Evolutionary conservation across 768 basidiomycete species (phyloP).

Genomic region (Strobilomyces echinocephalus): DNA sequence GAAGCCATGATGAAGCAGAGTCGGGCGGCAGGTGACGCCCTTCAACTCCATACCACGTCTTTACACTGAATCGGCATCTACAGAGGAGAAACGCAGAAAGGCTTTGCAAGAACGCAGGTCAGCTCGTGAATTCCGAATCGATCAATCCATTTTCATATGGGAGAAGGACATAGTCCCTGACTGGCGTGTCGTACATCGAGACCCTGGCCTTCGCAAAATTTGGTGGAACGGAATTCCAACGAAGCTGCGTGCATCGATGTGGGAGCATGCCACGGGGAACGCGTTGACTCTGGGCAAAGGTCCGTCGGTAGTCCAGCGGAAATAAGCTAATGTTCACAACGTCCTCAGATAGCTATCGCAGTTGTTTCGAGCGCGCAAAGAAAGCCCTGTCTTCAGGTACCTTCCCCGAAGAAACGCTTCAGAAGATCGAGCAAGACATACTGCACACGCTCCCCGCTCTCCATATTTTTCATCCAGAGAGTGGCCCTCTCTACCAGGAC

Average conservation of each 20-base stretch:
- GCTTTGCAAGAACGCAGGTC: constrained; percentile 59
- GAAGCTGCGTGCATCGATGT: constrained; percentile 72
- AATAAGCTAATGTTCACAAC: constrained; percentile 3
- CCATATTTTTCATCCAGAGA: constrained; percentile 73
- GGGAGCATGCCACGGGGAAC: constrained; percentile 86
- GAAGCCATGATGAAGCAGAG: constrained; percentile 84
- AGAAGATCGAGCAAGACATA: constrained; percentile 72
- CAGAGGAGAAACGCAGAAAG: constrained; percentile 69
- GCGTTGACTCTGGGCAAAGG: constrained; percentile 78
- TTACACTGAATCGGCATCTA: constrained; percentile 1
- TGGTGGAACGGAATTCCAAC: constrained; percentile 92
- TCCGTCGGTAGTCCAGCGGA: constrained; percentile 22
- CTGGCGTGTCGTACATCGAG: constrained; percentile 70
- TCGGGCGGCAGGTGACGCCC: constrained; percentile 56
- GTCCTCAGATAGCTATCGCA: constrained; percentile 57
- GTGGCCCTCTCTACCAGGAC: constrained; percentile 77
- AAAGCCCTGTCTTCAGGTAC: constrained; percentile 59
- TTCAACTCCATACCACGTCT: not conserved
- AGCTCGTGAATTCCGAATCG: constrained; percentile 61
- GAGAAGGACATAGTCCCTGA: constrained; percentile 76
- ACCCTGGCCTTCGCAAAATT: constrained; percentile 58
- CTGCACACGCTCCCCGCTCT: constrained; percentile 65
- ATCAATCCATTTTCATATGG: constrained; percentile 70
- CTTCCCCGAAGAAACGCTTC: constrained; percentile 61
- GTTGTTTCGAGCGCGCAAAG: constrained; percentile 68